Percentiles rank a stretch among this genome's conserved stretches.
Conservation (phyloP, 257 asterid genomes). For the Ilex asprella region DNA sequence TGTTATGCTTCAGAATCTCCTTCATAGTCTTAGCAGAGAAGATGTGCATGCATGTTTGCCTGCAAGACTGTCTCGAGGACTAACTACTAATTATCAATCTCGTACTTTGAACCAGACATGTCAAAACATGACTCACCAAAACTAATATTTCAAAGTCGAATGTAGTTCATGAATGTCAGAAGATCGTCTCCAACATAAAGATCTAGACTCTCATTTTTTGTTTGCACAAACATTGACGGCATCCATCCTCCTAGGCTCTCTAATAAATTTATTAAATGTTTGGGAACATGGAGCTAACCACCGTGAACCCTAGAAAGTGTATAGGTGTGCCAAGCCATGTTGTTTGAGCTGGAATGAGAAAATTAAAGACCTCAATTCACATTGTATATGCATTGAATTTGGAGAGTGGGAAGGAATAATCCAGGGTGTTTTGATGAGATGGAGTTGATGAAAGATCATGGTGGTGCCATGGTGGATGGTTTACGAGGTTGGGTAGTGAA, state of each 20-base stretch:
- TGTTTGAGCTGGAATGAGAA: constrained; percentile 34
- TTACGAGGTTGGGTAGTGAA: constrained; percentile 13
- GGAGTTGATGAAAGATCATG: constrained; percentile 3
- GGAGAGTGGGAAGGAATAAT: constrained; percentile 63
- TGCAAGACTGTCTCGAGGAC: too few relatives aligned
- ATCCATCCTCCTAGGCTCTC: constrained; percentile 6
- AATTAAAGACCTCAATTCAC: not conserved
- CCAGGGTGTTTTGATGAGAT: constrained; percentile 43
- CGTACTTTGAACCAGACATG: constrained; percentile 21
- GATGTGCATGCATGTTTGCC: too few relatives aligned
- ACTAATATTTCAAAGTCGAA: too few relatives aligned
- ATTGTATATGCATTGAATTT: constrained; percentile 43
- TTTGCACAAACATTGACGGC: constrained; percentile 11
- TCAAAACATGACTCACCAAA: not conserved
- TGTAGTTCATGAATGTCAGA: not conserved
- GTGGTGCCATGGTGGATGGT: constrained; percentile 11
- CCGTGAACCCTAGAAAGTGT: constrained; percentile 7
- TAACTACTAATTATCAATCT: too few relatives aligned
- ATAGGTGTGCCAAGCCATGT: constrained; percentile 18
- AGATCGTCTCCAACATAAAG: constrained; percentile 10
- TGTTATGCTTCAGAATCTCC: too few relatives aligned
- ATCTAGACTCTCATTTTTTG: not conserved
- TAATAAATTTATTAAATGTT: constrained; percentile 3
- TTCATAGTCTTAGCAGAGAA: too few relatives aligned
- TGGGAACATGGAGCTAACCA: constrained; percentile 25